Base-by-base conservation (phyloP, 2,329 filamentous ascomycete species). In the Phialophora macrospora region DNA sequence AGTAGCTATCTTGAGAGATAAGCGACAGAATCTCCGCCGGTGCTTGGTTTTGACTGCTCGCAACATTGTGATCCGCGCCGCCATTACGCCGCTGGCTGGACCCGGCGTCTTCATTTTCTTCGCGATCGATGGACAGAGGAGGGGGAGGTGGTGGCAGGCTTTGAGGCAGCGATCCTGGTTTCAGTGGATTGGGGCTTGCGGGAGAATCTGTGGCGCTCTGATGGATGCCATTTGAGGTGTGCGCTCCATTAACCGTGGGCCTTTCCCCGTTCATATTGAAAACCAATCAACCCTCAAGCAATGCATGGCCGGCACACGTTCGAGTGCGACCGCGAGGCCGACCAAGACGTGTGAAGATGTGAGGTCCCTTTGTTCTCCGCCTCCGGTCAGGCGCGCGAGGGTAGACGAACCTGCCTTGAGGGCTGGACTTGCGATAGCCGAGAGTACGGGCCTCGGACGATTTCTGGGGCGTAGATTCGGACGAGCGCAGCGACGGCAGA, bases 1-100 rank as follows among this genome's bases (percentile, higher is more conserved):
- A 84, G 75, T 72, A 72, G 44, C 62, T 67, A 32, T 71, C 71
- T 49, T 68, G 66, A n/a, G 68, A 63, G 30, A 72, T 65, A 14
- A 69, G 54, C 14, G 66, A 57, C 20, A 70, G 51, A 41, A 69
- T 68, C 22, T 72, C 69, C 24, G 49, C 30, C 12, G 68, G 66
- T 34, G 68, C 64, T 22, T 62, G 28, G 41, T 59, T 46, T n/a
- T 38, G 28, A 14, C 30, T 52, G 32, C 54, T 63, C 22, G 61
- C 51, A 34, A 26, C 41, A 58, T 34, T 34, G 12, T 24, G 30
- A n/a, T 9, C 48, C 14, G 28, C 26, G 38, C 51, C 46, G 51
- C 46, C 60, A n/a, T 54, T 46, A 22, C 55, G 14, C 14, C 32
- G 49, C 52, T 54, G 62, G 57, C 17, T 60, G 38, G 60, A 32